Evolutionary conservation across 352 stramenopile species (phyloP).

Genomic region (Phytopythium mirpurense): DNA sequence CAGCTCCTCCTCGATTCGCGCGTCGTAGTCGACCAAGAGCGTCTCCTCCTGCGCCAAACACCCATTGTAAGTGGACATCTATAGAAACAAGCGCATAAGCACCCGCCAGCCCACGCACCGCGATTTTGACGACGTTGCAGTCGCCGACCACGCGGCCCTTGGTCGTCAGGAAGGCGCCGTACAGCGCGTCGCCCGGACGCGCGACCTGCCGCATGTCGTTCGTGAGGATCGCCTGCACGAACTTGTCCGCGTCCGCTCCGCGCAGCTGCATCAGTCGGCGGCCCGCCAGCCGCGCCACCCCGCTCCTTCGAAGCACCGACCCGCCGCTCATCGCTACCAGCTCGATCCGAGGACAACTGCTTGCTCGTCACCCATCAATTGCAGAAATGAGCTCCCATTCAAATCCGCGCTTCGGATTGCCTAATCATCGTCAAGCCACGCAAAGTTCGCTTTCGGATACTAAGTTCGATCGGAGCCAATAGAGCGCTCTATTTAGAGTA

Average conservation of each 20-base stretch:
- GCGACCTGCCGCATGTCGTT: slow-evolving; percentile 75
- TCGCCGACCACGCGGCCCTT: slow-evolving; percentile 78
- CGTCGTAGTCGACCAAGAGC: slow-evolving; percentile 73
- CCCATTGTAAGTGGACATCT: background rate
- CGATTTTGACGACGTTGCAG: slow-evolving; percentile 65
- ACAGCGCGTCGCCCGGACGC: slow-evolving; percentile 52
- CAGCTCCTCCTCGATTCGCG: slow-evolving; percentile 42
- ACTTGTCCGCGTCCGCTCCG: slow-evolving; percentile 59
- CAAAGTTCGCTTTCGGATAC: too few relatives aligned
- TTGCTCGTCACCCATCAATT: slow-evolving; percentile 7
- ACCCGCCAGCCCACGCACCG: slow-evolving; percentile 14
- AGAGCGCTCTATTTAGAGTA: too few relatives aligned
- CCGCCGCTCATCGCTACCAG: slow-evolving; percentile 9
- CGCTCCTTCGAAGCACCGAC: slow-evolving; percentile 29
- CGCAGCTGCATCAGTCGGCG: slow-evolving; percentile 66
- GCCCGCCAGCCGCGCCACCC: slow-evolving; percentile 41
- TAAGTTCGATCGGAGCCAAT: too few relatives aligned
- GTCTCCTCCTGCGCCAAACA: slow-evolving; percentile 33
- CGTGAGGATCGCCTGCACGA: slow-evolving; percentile 79
- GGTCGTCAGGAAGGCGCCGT: slow-evolving; percentile 73
- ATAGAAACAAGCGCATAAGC: background rate
- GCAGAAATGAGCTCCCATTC: too few relatives aligned
- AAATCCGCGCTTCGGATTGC: too few relatives aligned
- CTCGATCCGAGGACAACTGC: too few relatives aligned
- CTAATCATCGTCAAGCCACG: too few relatives aligned